Conservation (phyloP, 1,139 yeast genomes). For the Wickerhamomyces sp. region DNA sequence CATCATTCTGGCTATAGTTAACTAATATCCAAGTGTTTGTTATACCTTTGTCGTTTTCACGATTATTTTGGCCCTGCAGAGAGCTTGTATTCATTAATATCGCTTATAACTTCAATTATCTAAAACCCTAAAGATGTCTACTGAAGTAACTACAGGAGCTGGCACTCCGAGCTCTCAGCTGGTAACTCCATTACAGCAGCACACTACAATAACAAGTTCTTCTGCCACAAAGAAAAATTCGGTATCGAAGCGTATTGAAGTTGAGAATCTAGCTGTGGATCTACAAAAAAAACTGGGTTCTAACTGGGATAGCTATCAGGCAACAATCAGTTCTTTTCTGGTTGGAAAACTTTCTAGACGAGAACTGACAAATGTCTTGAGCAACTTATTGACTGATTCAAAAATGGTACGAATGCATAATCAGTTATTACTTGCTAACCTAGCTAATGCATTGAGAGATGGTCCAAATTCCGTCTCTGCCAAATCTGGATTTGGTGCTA, state of each 20-base stretch:
- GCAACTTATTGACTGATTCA: conserved; percentile 47
- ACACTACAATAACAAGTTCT: neutral
- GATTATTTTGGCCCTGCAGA: too few relatives aligned
- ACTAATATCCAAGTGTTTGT: too few relatives aligned
- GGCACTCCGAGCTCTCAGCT: neutral
- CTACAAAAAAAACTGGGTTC: conserved; percentile 68
- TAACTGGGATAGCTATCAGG: conserved; percentile 85
- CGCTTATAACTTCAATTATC: too few relatives aligned
- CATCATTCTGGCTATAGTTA: too few relatives aligned
- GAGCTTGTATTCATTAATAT: too few relatives aligned
- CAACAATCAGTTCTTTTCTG: conserved; percentile 67
- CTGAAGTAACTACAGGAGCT: neutral
- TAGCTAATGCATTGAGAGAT: conserved; percentile 81
- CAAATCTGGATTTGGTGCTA: conserved; percentile 54
- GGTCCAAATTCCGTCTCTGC: conserved; percentile 42
- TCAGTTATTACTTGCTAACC: conserved; percentile 70
- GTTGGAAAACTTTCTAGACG: conserved; percentile 74
- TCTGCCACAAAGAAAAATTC: neutral
- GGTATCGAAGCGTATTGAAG: conserved; percentile 53
- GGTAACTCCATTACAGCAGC: neutral
- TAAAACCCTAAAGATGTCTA: too few relatives aligned
- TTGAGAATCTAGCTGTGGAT: conserved; percentile 68
- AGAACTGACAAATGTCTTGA: conserved; percentile 60
- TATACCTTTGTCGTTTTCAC: too few relatives aligned
- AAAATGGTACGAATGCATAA: conserved; percentile 63